A percentile compares a stretch with the other conserved stretches of the same genome.
phyloP scores from a whole-genome alignment of 139 green algal species.

The Mychonastes homosphaera region DNA sequence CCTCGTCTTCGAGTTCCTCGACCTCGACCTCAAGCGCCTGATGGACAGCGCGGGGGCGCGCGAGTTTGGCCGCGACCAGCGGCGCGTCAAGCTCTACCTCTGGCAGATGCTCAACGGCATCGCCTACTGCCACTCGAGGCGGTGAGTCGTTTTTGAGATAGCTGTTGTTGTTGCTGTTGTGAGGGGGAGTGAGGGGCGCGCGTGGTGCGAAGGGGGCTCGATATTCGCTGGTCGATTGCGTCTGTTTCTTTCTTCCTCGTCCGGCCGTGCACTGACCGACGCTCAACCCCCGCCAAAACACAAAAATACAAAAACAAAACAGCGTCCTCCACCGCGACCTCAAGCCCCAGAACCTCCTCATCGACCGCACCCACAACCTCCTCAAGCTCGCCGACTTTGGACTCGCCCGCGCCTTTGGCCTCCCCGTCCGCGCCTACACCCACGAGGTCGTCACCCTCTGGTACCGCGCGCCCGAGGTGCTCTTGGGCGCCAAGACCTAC shows the following conservation, averaged over 20 bases:
- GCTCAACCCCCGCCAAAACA: background rate
- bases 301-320: too few relatives aligned
- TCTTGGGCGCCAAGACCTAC: constrained; percentile 91
- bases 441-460: constrained; percentile 97
- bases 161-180: background rate
- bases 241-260: constrained; percentile 1
- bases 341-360: constrained; percentile 97
- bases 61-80: constrained; percentile 40
- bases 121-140: constrained; percentile 79
- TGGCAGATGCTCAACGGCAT: constrained; percentile 92
- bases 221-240: background rate
- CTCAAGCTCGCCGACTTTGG: constrained; percentile 99
- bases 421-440: constrained; percentile 91
- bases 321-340: constrained; percentile 90
- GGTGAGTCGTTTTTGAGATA: constrained; percentile 29
- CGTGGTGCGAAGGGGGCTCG: background rate
- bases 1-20: constrained; percentile 97
- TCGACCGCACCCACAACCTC: constrained; percentile 65
- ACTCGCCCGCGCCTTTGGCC: constrained; percentile 87
- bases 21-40: constrained; percentile 95
- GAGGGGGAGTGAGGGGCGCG: background rate
- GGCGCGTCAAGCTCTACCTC: constrained; percentile 86
- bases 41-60: constrained; percentile 76
- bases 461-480: constrained; percentile 95
- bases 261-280: background rate